Evolutionary conservation across 495 filamentous ascomycete genomes (phyloP), one percentile per base, ranked within the genome.

Genomic region (Daldinia concentrica): DNA sequence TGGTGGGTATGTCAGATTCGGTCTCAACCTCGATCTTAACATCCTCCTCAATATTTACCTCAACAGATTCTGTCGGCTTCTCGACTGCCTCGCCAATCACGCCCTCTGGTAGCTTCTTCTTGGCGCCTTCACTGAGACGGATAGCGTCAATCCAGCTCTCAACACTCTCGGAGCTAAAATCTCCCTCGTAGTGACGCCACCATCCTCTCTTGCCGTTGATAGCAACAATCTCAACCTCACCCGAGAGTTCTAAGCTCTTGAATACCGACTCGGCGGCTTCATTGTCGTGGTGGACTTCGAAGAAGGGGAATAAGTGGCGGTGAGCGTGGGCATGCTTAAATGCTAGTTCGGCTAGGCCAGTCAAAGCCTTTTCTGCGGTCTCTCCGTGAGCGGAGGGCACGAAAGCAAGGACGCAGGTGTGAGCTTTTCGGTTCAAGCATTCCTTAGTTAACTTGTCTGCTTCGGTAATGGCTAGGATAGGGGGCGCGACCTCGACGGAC

Each of bases 81-180:
- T 75, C 85, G 26, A 80, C 85, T 29, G 90, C 74, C 61, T 92
- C 76, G 8, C 85, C 86, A 39, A 97, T 79, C 41, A 97, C 69
- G 9, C 87, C 89, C 51, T 90, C 91, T 4, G 95, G 94, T 43
- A 98, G 73, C 82, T 90, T 92, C 78, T 90, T 86, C 85, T 94
- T 97, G 22, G 85, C 78, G 6, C 91, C 91, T 72, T 97, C 96
- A 51, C 94, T 93, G 76, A 99, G 82, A 26, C 91, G 87, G 69
- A 98, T 93, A 3, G 86, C 87, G 77, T 99, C 95, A 68, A 98
- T 85, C 94, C 94, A 98, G 59, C 83, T 82, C 79, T 97, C 93
- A 37, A 98, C 80, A 9, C 85, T 84, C 34, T 84, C 83, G 32
- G 85, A 76, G 11, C 82, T 84, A 66, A 88, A 92, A 24, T 89